Conservation (phyloP, 352 stramenopile genomes). For the Phytopythium kandeliae region DNA sequence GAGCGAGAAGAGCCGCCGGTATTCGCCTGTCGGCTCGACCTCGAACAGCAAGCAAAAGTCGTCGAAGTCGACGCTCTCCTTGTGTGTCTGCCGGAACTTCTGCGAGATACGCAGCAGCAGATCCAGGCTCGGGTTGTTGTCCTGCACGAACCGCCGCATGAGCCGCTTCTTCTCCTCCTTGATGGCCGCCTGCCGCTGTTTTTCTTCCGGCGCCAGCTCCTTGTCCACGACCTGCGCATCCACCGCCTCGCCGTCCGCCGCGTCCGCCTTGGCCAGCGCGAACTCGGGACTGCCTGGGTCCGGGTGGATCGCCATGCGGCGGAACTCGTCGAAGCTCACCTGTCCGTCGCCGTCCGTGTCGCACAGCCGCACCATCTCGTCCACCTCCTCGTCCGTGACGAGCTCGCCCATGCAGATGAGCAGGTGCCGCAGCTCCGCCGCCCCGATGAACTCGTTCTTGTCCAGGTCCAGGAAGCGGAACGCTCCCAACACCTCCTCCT, state of each 20-base stretch:
- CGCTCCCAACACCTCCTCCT: constrained; percentile 89
- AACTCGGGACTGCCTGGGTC: constrained; percentile 85
- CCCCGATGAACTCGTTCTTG: constrained; percentile 91
- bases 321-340: constrained; percentile 90
- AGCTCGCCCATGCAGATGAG: constrained; percentile 95
- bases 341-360: constrained; percentile 92
- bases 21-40: constrained; percentile 86
- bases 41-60: constrained; percentile 84
- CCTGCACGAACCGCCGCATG: constrained; percentile 63
- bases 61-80: constrained; percentile 54
- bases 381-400: constrained; percentile 92
- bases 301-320: constrained; percentile 85
- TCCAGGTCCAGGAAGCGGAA: constrained; percentile 94
- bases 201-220: constrained; percentile 42
- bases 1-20: constrained; percentile 81
- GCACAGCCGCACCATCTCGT: constrained; percentile 92
- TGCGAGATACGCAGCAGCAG: constrained; percentile 49
- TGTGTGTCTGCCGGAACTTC: constrained; percentile 57
- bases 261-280: constrained; percentile 23
- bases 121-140: constrained; percentile 60
- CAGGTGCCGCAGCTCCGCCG: constrained; percentile 89
- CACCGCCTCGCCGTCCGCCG: constrained; percentile 9
- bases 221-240: constrained; percentile 27
- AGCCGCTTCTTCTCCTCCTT: constrained; percentile 72
- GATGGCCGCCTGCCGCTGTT: constrained; percentile 40